phyloP scores from a whole-genome alignment of 345 rosid genomes.

The thale cress (Arabidopsis thaliana) region TAIR10.1 NC_003071.7:1699001-1699500 shows the following conservation, averaged over 20 bases:
- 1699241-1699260: conserved; percentile 85
- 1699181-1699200: conserved; percentile 90
- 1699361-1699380: conserved; percentile 94
- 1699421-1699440: neutral
- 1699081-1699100: conserved; percentile 98
- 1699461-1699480: conserved; percentile 61
- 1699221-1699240: conserved; percentile 94
- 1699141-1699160: conserved; percentile 99
- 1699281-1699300: conserved; percentile 81
- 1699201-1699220: conserved; percentile 81
- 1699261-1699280: conserved; percentile 97
- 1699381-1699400: conserved; percentile 90
- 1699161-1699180: conserved; percentile 94
- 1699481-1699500: conserved; percentile 95
- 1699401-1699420: conserved; percentile 14
- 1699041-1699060: neutral
- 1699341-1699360: conserved; percentile 90
- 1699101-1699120: conserved; percentile 98
- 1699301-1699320: conserved; percentile 80
- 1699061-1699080: conserved; percentile 20
- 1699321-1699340: conserved; percentile 94
- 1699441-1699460: conserved; percentile 13
- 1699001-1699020: conserved; percentile 77
- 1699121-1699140: conserved; percentile 94
- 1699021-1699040: conserved; percentile 19